A percentile compares a stretch with the other conserved stretches of the same genome.
Conservation (phyloP, 2,329 filamentous ascomycete genomes). For the Cryphonectria parasitica region DNA sequence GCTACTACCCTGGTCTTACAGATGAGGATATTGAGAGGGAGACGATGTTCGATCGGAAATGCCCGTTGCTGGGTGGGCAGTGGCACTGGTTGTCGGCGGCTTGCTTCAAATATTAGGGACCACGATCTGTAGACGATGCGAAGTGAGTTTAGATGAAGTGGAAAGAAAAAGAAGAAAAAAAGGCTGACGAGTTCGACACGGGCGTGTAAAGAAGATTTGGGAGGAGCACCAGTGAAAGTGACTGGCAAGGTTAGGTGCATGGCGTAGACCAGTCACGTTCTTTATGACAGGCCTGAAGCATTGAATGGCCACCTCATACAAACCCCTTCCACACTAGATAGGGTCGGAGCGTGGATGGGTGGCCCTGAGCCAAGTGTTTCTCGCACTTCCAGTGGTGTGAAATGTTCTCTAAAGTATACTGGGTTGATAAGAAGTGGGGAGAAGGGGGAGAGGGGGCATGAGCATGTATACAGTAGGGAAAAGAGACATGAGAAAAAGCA, state of each 20-base stretch:
- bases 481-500: neutral
- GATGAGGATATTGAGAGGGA: slow-evolving; percentile 2
- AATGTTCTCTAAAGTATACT: slow-evolving; percentile 15
- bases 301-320: slow-evolving; percentile 42
- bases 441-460: neutral
- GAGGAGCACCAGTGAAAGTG: slow-evolving; percentile 32
- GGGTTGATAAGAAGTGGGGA: slow-evolving; percentile 15
- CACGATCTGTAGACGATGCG: slow-evolving; percentile 32
- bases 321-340: slow-evolving; percentile 40
- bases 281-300: slow-evolving; percentile 40
- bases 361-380: slow-evolving; percentile 37
- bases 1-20: slow-evolving; percentile 17
- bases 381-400: slow-evolving; percentile 28
- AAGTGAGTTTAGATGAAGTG: slow-evolving; percentile 38
- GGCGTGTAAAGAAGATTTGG: slow-evolving; percentile 30
- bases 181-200: slow-evolving; percentile 26
- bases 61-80: slow-evolving; percentile 31
- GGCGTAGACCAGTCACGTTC: slow-evolving; percentile 45
- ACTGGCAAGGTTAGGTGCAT: slow-evolving; percentile 40
- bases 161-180: neutral
- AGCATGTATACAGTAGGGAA: slow-evolving; percentile 4
- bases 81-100: slow-evolving; percentile 22
- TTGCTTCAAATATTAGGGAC: slow-evolving; percentile 26
- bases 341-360: slow-evolving; percentile 40
- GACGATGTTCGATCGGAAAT: slow-evolving; percentile 11